Percentiles rank a stretch among this genome's conserved stretches.
Conservation (phyloP, 495 filamentous ascomycete genomes). For the Tuber brumale region DNA sequence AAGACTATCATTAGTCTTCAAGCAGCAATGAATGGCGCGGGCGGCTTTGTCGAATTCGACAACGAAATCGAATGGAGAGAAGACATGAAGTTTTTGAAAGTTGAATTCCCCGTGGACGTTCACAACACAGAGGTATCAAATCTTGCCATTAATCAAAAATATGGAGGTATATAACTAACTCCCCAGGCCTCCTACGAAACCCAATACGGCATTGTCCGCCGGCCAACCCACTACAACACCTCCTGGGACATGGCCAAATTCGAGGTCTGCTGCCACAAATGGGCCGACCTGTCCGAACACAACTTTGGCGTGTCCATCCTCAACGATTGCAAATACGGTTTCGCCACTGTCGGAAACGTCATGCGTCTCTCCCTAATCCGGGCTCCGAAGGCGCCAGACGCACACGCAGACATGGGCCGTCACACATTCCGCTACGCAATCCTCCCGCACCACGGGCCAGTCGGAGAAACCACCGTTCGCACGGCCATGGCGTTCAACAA, state of each 20-base stretch:
- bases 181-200: slow-evolving; percentile 73
- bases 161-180: slow-evolving; percentile 4
- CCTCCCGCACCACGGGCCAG: slow-evolving; percentile 67
- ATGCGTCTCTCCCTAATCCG: slow-evolving; percentile 89
- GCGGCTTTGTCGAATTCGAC: slow-evolving; percentile 67
- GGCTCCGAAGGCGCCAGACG: slow-evolving; percentile 92
- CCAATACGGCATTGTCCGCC: slow-evolving; percentile 77
- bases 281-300: slow-evolving; percentile 90
- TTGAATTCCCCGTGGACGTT: slow-evolving; percentile 93
- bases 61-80: slow-evolving; percentile 89
- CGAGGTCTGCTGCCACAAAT: slow-evolving; percentile 96
- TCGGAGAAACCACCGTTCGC: slow-evolving; percentile 67
- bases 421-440: slow-evolving; percentile 89
- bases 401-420: slow-evolving; percentile 90
- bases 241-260: slow-evolving; percentile 98
- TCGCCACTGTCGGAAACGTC: slow-evolving; percentile 79
- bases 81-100: slow-evolving; percentile 95
- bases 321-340: slow-evolving; percentile 96
- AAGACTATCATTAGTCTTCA: slow-evolving; percentile 77
- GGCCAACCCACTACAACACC: slow-evolving; percentile 62
- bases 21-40: slow-evolving; percentile 57
- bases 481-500: slow-evolving; percentile 87
- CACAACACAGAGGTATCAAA: slow-evolving; percentile 65
- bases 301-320: slow-evolving; percentile 88
- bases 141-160: not conserved